Evolutionary conservation across 139 green algal genomes (phyloP), one percentile per base, ranked within the genome.

Genomic region (Chlorella vulgaris): DNA sequence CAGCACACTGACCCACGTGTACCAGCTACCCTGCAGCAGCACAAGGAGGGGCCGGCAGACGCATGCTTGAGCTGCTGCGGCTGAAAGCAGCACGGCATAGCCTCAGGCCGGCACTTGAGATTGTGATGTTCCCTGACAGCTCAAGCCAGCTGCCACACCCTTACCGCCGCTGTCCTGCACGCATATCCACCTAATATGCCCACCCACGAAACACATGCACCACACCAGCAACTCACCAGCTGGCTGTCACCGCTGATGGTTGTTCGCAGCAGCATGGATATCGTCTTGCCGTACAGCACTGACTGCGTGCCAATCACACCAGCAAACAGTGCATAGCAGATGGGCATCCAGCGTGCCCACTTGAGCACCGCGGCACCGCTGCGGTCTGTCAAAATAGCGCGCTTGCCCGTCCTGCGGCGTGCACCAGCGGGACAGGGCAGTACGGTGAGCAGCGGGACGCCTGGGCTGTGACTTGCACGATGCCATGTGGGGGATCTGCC

Each of bases 201-300:
- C n/a, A n/a, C n/a, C n/a, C n/a, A n/a, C n/a, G n/a, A n/a, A n/a
- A n/a, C n/a, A n/a, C n/a, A n/a, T n/a, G n/a, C n/a, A n/a, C n/a
- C n/a, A n/a, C 28, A 26, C 5, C 29, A 7, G 10, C 69, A 5
- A 2, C 50, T 51, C 53, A 79, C 73, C 24, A 96, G 83, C 90
- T 96, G 89, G 76, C 87, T 93, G 69, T 95, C 87, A 0, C 91
- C 93, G 6, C 33, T 53, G 13, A 95, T 69, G 0, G 91, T 94
- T 10, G 87, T 88, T 33, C 94, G 87, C 73, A 98, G 86, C 62
- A 98, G 88, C 38, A 92, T 91, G 18, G 91, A 95, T 65, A 98
- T 84, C 2, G 86, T 89, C 80, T 98, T 98, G 84, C 85, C 89
- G 78, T 96, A 98, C 33, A 98, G 83, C 33, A 98, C 91, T 18